A percentile compares a stretch with the other conserved stretches of the same genome.
phyloP scores from a whole-genome alignment of 768 basidiomycete genomes.

The Phylloporus scabripes region DNA sequence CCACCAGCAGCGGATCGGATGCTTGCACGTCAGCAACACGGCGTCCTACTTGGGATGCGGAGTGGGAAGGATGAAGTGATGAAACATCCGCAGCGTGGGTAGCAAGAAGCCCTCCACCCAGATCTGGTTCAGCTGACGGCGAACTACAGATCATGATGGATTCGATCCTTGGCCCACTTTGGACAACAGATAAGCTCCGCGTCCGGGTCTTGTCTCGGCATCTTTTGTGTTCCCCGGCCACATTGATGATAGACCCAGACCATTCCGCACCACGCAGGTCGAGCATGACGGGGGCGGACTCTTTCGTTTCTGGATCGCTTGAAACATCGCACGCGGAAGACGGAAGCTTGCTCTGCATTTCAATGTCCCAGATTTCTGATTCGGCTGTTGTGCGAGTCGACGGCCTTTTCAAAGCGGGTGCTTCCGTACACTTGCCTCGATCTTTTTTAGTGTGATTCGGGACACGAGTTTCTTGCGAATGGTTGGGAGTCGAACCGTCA shows the following conservation, averaged over 20 bases:
- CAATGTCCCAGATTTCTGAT: conserved; percentile 57
- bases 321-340: conserved; percentile 16
- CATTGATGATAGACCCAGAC: conserved; percentile 16
- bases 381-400: conserved; percentile 9
- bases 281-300: conserved; percentile 31
- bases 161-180: background rate
- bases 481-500: conserved; percentile 12
- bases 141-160: conserved; percentile 1
- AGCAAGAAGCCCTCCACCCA: background rate
- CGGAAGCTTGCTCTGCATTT: conserved; percentile 31
- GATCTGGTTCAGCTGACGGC: conserved; percentile 26
- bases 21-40: conserved; percentile 6
- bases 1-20: conserved; percentile 1
- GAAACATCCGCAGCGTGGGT: conserved; percentile 7
- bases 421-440: background rate
- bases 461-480: conserved; percentile 8
- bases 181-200: background rate
- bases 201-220: background rate
- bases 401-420: background rate
- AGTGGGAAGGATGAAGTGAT: conserved; percentile 47
- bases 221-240: background rate
- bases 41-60: conserved; percentile 45
- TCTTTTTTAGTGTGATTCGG: conserved; percentile 3
- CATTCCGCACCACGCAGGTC: conserved; percentile 32
- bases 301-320: conserved; percentile 11